These are phyloP conservation scores for bread wheat (Triticum aestivum) DNA, from an alignment of 176 grass and related monocot species.

Conservation along the genomic window DNA sequence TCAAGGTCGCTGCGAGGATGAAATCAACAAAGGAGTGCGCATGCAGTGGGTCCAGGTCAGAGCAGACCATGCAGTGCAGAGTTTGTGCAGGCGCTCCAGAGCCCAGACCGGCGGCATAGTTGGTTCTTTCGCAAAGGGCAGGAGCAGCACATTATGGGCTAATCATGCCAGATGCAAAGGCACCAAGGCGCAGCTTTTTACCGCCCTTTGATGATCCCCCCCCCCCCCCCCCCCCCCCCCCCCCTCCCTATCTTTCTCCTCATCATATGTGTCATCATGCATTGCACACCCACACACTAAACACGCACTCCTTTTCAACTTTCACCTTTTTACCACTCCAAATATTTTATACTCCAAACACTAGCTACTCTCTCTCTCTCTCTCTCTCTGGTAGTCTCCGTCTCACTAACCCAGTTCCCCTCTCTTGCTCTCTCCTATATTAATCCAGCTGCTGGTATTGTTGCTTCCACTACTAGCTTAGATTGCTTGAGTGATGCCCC, in stretches of 20 bases:
- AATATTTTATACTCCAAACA: neutral
- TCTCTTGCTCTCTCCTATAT: constrained; percentile 15
- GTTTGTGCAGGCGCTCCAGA: neutral
- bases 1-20: no score
- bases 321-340: constrained; percentile 44
- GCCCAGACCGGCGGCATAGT: neutral
- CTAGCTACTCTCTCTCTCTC: no score
- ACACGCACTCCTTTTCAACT: constrained; percentile 43
- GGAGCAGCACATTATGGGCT: constrained; percentile 69
- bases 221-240: constrained; percentile 26
- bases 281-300: neutral
- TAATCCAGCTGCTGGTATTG: constrained; percentile 35
- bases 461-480: constrained; percentile 46
- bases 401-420: neutral
- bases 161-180: constrained; percentile 96
- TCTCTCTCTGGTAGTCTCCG: neutral
- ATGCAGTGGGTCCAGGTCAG: constrained; percentile 7
- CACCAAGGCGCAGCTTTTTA: constrained; percentile 73
- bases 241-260: constrained; percentile 45
- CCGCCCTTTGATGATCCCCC: constrained; percentile 8
- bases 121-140: neutral
- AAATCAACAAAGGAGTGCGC: neutral
- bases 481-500: constrained; percentile 36
- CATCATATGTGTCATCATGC: constrained; percentile 72
- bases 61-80: neutral